Evolutionary conservation across 164 flowering plant genomes (phyloP), one percentile per base, ranked within the genome.

Genomic region (Santalum album): DNA sequence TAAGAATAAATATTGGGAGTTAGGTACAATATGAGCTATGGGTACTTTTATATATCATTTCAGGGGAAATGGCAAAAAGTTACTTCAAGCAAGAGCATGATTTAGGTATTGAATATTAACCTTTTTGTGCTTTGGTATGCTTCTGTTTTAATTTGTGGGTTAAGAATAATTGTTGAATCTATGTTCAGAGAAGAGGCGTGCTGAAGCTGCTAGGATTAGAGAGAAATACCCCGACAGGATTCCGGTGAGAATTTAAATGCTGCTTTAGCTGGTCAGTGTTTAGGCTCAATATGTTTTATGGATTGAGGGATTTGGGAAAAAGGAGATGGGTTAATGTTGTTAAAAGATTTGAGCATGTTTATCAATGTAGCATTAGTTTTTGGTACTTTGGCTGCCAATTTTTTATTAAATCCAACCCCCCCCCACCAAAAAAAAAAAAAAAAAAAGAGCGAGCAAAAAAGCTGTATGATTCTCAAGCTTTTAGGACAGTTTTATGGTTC

Each of bases 191-290:
- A 81, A 79, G 69, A 73, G 89, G 45, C 65, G 78, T 14, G 89
- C 94, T 0, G 94, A 80, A 71, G 89, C 89, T 63, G 78, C 82
- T 39, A 69, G 94, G 54, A 83, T 85, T 45, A 83, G 87, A 69
- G 95, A 81, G 73, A 83, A 86, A 61, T 88, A 88, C 64, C 86
- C 96, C 1, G 96, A 88, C 56, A 79, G 94, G 49, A 82, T 88
- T 70, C 96, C 96, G 63, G 96, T 88, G 67, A 78, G 88, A 64
- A 60, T 54, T 43, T 1, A 14, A 2, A 7, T 3, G 48, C 14
- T 12, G 3, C 51, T 45, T 24, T n/a, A 1, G 21, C 15, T 45
- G 19, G 49, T 10, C 10, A 6, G 15, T 3, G 20, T 45, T 20
- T 21, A 10, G 25, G 49, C 49, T 20, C 25, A 17, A 21, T 42